Percentiles rank a stretch among this genome's conserved stretches.
Conservation (phyloP, 768 basidiomycete genomes). For the Lentinula aciculospora region DNA sequence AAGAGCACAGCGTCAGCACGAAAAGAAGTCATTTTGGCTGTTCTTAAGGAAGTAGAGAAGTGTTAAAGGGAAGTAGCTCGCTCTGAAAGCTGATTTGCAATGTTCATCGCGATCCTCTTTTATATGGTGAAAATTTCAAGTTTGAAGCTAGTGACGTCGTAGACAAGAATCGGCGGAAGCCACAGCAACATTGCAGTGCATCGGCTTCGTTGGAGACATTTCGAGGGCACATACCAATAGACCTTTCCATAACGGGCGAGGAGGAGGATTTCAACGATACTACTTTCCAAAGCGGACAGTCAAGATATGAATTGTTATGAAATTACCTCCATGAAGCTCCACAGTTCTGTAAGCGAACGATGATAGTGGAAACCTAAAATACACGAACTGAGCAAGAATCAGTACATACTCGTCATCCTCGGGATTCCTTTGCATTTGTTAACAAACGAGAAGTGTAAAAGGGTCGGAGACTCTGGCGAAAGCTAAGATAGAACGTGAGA, state of each 20-base stretch:
- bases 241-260: background rate
- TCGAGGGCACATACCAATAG: background rate
- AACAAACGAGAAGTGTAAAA: background rate
- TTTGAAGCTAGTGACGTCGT: background rate
- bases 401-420: background rate
- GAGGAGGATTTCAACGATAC: background rate
- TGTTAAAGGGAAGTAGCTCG: no score
- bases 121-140: background rate
- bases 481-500: background rate
- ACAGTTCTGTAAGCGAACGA: background rate
- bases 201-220: background rate
- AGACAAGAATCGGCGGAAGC: background rate
- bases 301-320: background rate
- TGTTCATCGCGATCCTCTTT: background rate
- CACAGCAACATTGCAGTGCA: background rate
- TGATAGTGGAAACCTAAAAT: background rate
- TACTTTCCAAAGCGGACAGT: background rate
- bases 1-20: constrained; percentile 56
- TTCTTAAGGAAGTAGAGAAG: no score
- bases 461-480: background rate
- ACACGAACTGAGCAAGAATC: background rate
- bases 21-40: constrained; percentile 25
- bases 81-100: background rate
- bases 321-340: background rate
- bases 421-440: background rate